Evolutionary conservation across 192 early-diverging fungal genomes (phyloP), one percentile per base, ranked within the genome.

Genomic region (Backusella tarrabulga): DNA sequence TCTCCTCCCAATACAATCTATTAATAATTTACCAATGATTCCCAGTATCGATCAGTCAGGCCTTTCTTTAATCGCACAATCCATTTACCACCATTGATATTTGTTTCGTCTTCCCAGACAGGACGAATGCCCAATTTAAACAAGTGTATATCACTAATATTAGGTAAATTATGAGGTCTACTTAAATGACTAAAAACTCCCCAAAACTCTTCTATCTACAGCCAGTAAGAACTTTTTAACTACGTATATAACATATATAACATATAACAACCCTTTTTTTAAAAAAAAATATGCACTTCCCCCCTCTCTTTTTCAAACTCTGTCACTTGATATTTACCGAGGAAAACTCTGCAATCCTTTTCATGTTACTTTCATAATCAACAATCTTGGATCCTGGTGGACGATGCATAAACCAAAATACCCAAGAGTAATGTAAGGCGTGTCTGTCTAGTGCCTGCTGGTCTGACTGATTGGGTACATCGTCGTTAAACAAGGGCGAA

Each of bases 371-470:
- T 78, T 93, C 95, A 85, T 98, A 98, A 86, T 96, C 91, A 80
- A 87, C 76, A 70, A 96, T 92, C 80, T 95, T 97, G 72, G 92
- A 88, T 50, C 94, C 91, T 1, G 95, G 94, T 36, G 91, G 86
- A 36, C 96, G 92, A 86, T 97, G 95, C 93, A 97, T 97, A 75
- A 94, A 97, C 93, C 93, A 97, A 83, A 96, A 95, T 34, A 95
- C 92, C 96, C 96, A 97, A 9, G 92, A 86, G 75, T 89, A 93
- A 46, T 87, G 91, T 75, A 97, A 85, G 50, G 92, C 90, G 67
- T 94, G 94, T 26, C 21, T 63, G 21, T 63, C 56, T 54, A 54
- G 54, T 70, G 69, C 21, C 32, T 50, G 71, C 15, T 29, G 71
- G 4, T 14, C 23, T 19, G 21, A 17, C 26, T 72, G 42, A 63